Evolutionary conservation across 768 basidiomycete genomes (phyloP).

Genomic region (Trametes gibbosa): DNA sequence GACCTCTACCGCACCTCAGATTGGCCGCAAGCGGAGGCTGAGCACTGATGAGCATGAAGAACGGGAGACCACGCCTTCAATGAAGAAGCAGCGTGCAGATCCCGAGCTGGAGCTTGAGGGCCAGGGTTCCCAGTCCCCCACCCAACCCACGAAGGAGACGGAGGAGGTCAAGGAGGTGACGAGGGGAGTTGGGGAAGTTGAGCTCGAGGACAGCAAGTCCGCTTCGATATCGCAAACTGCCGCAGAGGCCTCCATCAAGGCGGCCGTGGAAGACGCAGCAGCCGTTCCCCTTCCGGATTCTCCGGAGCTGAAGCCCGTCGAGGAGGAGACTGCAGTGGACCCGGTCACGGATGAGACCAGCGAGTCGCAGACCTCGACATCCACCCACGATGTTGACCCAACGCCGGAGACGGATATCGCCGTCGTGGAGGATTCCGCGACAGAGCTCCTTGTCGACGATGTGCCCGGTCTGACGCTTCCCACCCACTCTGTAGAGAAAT

Average conservation of each 20-base stretch:
- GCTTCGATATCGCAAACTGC: not conserved
- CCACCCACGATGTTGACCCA: not conserved
- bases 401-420: not conserved
- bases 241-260: not conserved
- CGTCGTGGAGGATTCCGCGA: not conserved
- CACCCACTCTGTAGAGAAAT: not conserved
- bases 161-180: slow-evolving; percentile 69
- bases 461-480: slow-evolving; percentile 19
- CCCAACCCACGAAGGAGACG: slow-evolving; percentile 30
- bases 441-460: slow-evolving; percentile 7
- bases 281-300: slow-evolving; percentile 40
- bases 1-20: slow-evolving; percentile 71
- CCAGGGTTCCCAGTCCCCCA: slow-evolving; percentile 19
- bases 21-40: slow-evolving; percentile 63
- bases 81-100: slow-evolving; percentile 44
- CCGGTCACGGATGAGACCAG: not conserved
- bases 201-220: slow-evolving; percentile 43
- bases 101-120: slow-evolving; percentile 33
- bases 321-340: slow-evolving; percentile 1
- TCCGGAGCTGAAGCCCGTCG: slow-evolving; percentile 26
- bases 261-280: slow-evolving; percentile 25
- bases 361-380: not conserved
- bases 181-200: slow-evolving; percentile 66
- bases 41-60: slow-evolving; percentile 45
- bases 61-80: slow-evolving; percentile 35